Evolutionary conservation across 768 basidiomycete species (phyloP).

Genomic region (Mrakia frigida): DNA sequence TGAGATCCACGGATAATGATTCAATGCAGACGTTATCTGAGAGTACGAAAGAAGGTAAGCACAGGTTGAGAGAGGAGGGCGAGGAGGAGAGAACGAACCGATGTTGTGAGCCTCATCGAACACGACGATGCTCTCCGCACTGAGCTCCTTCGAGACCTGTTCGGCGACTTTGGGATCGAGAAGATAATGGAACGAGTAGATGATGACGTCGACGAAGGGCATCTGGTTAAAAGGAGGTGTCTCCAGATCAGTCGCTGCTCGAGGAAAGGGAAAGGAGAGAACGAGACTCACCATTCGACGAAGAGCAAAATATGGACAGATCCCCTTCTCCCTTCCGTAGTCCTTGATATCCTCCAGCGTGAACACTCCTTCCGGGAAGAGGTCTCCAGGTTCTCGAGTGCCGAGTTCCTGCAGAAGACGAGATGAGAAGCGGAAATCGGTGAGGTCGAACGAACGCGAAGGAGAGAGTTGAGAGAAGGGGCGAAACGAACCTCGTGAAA

Average conservation of each 20-base stretch:
- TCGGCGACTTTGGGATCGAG: slow-evolving; percentile 98
- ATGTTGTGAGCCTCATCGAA: slow-evolving; percentile 99
- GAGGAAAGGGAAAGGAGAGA: not conserved
- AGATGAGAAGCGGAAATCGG: not conserved
- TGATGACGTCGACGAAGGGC: slow-evolving; percentile 90
- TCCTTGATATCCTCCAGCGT: slow-evolving; percentile 88
- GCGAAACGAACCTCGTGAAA: slow-evolving; percentile 77
- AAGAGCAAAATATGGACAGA: slow-evolving; percentile 94
- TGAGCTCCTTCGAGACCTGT: slow-evolving; percentile 95
- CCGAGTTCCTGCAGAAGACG: slow-evolving; percentile 64
- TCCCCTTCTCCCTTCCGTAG: slow-evolving; percentile 74
- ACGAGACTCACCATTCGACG: slow-evolving; percentile 75
- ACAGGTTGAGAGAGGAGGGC: not conserved
- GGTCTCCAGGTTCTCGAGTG: slow-evolving; percentile 68
- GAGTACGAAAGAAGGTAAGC: not conserved
- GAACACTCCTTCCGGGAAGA: slow-evolving; percentile 82
- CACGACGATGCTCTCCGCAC: slow-evolving; percentile 96
- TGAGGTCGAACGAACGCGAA: not conserved
- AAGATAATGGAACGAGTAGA: slow-evolving; percentile 98
- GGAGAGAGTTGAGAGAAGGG: not conserved
- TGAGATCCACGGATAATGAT: slow-evolving; percentile 92
- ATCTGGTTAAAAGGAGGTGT: slow-evolving; percentile 54
- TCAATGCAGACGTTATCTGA: slow-evolving; percentile 98
- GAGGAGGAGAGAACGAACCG: slow-evolving; percentile 51
- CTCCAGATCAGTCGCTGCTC: not conserved